These are phyloP conservation scores for Jamesozyma spencerorum DNA, from an alignment of 805 yeast genomes.

Conservation along the genomic window DNA sequence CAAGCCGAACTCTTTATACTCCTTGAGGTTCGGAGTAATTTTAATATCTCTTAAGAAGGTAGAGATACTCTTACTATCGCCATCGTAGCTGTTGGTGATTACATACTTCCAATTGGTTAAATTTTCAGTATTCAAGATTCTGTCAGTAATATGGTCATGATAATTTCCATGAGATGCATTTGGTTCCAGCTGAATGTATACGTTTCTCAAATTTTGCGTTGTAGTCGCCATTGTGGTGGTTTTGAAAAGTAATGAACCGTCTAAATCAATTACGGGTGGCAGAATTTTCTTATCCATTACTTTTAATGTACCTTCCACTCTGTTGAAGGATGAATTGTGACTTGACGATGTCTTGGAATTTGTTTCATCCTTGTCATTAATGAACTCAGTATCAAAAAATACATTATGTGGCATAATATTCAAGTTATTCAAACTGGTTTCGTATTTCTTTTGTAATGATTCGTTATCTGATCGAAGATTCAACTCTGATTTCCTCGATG, in stretches of 20 bases:
- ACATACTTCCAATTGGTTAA: constrained; percentile 27
- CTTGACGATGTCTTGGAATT: not conserved
- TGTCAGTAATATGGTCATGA: not conserved
- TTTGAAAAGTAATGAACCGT: constrained; percentile 31
- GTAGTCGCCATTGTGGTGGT: constrained; percentile 34
- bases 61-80: constrained; percentile 54
- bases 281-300: not conserved
- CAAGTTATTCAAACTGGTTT: constrained; percentile 14
- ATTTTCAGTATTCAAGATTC: constrained; percentile 3
- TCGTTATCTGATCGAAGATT: constrained; percentile 10
- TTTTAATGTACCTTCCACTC: not conserved
- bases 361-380: constrained; percentile 3
- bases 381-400: constrained; percentile 37
- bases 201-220: constrained; percentile 33
- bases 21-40: constrained; percentile 48
- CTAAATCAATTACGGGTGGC: constrained; percentile 13
- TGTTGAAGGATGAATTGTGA: too few relatives aligned
- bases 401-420: constrained; percentile 41
- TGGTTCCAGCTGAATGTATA: constrained; percentile 37
- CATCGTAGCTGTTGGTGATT: constrained; percentile 53
- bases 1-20: constrained; percentile 61
- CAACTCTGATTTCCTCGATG: constrained; percentile 27
- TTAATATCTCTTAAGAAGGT: constrained; percentile 44
- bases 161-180: constrained; percentile 8
- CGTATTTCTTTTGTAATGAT: constrained; percentile 16